These are phyloP conservation scores for Plasmopara muralis DNA, from an alignment of 352 stramenopile species.

Conservation along the genomic window DNA sequence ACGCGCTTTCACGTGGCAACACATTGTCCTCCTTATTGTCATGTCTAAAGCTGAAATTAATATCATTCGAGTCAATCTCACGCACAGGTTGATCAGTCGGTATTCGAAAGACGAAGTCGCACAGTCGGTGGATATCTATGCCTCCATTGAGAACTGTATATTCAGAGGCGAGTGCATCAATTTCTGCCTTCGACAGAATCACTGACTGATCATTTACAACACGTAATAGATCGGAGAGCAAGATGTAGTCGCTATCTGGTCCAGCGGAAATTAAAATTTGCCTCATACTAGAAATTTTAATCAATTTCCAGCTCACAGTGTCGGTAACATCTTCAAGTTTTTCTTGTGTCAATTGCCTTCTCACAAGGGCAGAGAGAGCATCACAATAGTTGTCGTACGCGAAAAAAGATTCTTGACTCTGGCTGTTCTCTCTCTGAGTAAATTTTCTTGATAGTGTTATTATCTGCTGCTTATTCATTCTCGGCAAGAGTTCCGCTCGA, in stretches of 20 bases:
- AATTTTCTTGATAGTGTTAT: slow-evolving; percentile 58
- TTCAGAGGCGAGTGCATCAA: slow-evolving; percentile 24
- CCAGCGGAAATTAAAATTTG: slow-evolving; percentile 13
- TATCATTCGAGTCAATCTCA: slow-evolving; percentile 11
- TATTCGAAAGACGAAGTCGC: slow-evolving; percentile 34
- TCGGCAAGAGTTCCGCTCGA: slow-evolving; percentile 4
- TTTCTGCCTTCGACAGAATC: slow-evolving; percentile 22
- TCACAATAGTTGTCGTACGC: slow-evolving; percentile 64
- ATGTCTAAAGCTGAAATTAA: slow-evolving; percentile 6
- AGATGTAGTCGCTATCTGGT: slow-evolving; percentile 9
- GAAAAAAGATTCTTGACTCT: slow-evolving; percentile 19
- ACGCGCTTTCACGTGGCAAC: too few relatives aligned
- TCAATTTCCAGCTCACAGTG: slow-evolving; percentile 23
- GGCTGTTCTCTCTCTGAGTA: slow-evolving; percentile 7
- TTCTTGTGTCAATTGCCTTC: slow-evolving; percentile 4
- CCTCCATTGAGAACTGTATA: slow-evolving; percentile 23
- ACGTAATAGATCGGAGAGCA: slow-evolving; percentile 22
- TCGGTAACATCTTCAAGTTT: slow-evolving; percentile 3
- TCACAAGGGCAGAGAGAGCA: slow-evolving; percentile 27
- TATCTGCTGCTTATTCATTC: slow-evolving; percentile 54
- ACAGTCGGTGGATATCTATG: slow-evolving; percentile 33
- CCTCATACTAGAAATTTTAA: slow-evolving; percentile 23
- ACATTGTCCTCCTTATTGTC: too few relatives aligned
- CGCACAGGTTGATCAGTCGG: slow-evolving; percentile 6
- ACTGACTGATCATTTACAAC: slow-evolving; percentile 24